Conservation (phyloP, 371 early-diverging fungal genomes). For the Mortierella sp. region DNA sequence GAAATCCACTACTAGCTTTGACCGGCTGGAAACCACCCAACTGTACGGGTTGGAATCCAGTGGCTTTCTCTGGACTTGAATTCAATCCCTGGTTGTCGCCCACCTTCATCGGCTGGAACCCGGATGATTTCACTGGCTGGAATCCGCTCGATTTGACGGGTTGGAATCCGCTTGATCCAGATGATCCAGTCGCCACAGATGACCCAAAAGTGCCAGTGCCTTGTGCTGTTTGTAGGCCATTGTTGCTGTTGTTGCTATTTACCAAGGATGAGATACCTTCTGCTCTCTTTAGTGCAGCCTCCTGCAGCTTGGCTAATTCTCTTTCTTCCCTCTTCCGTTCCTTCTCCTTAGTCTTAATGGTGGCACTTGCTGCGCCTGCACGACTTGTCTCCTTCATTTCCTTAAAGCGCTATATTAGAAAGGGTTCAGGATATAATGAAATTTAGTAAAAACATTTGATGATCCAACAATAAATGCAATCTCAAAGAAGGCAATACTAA, state of each 20-base stretch:
- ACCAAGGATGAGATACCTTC: conserved; percentile 17
- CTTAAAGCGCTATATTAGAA: conserved; percentile 71
- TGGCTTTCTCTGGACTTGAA: neutral
- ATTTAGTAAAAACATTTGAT: neutral
- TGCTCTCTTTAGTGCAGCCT: conserved; percentile 69
- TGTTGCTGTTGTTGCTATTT: neutral
- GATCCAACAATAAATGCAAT: too few species aligned
- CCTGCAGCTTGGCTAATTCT: conserved; percentile 75
- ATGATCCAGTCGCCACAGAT: neutral
- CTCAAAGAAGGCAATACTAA: neutral
- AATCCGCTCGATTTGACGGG: conserved; percentile 21
- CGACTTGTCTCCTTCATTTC: conserved; percentile 77
- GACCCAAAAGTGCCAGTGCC: neutral
- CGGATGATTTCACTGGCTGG: conserved; percentile 15
- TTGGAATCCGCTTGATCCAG: conserved; percentile 22
- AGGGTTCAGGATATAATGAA: neutral
- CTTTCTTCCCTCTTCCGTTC: conserved; percentile 77
- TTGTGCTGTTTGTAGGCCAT: neutral
- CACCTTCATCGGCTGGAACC: conserved; percentile 15
- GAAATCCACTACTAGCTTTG: conserved; percentile 17
- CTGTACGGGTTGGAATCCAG: conserved; percentile 45
- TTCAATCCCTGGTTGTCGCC: neutral
- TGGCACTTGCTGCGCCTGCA: conserved; percentile 53
- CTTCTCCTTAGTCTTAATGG: conserved; percentile 69
- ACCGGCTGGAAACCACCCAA: conserved; percentile 39